Conservation (phyloP, 2,329 filamentous ascomycete species). For the Orbilia brochopaga region DNA sequence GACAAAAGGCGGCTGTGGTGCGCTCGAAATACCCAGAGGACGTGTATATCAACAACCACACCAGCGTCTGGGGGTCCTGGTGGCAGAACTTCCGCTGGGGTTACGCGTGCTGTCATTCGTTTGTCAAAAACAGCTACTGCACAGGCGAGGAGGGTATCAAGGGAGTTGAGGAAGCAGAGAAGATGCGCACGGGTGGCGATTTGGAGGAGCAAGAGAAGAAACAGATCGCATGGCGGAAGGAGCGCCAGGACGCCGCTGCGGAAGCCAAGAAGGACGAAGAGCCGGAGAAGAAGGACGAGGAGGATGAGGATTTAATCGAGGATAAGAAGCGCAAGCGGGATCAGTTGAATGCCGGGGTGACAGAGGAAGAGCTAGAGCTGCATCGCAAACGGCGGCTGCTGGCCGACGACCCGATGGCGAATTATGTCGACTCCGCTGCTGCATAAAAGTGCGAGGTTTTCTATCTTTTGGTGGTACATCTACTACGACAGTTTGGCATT, state of each 20-base stretch:
- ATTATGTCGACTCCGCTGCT: constrained; percentile 65
- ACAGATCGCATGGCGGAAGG: constrained; percentile 51
- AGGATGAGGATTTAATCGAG: constrained; percentile 54
- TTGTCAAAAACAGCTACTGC: constrained; percentile 95
- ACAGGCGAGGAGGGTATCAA: constrained; percentile 85
- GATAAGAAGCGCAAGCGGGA: constrained; percentile 75
- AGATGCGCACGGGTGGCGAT: constrained; percentile 53
- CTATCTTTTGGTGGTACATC: too few relatives aligned
- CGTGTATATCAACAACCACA: constrained; percentile 86
- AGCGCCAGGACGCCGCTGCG: constrained; percentile 54
- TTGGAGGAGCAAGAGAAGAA: constrained; percentile 50
- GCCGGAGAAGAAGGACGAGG: constrained; percentile 54
- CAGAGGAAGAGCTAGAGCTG: constrained; percentile 83
- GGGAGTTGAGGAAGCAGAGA: constrained; percentile 78
- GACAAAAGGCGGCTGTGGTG: constrained; percentile 74
- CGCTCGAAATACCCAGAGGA: constrained; percentile 94
- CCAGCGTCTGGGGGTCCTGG: constrained; percentile 93
- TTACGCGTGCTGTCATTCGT: constrained; percentile 92
- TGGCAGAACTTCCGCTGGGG: constrained; percentile 96
- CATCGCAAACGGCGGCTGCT: constrained; percentile 77
- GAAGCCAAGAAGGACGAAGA: constrained; percentile 57
- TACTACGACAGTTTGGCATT: too few relatives aligned
- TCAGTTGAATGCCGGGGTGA: constrained; percentile 77
- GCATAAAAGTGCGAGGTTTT: constrained; percentile 12
- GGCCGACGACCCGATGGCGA: constrained; percentile 85